Base-by-base conservation (phyloP, 1,284 basidiomycete genomes). In the Sanguinoderma infundibulare region DNA sequence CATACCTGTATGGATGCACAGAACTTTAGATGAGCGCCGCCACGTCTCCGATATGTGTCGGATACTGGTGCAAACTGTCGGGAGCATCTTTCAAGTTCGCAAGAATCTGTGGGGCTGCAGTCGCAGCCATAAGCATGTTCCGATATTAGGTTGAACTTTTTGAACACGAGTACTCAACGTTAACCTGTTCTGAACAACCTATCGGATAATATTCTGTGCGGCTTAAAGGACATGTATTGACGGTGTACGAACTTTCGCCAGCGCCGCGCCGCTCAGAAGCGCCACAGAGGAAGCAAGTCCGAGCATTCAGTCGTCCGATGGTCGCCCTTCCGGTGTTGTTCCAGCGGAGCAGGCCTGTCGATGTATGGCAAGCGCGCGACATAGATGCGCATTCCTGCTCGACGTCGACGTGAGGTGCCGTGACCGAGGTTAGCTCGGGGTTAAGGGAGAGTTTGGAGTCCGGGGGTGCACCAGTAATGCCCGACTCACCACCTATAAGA, bases 291-390 rank as follows among this genome's bases (percentile, higher is more conserved):
- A 26, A 35, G 42, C 32, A 32, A 22, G 32, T n/a, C n/a, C 32
- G 12, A 5, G 47, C 44, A 59, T 64, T 53, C 26, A 58, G 55
- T 60, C 46, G 57, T 62, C 65, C 65, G 65, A 66, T 34, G 44
- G 58, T 62, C 62, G 65, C 62, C 62, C 65, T n/a, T 63, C 65
- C 65, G 65, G 65, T 35, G 30, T 62, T 64, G 47, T 62, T 64
- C 65, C 65, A 64, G 36, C 10, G 24, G 57, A 53, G 36, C 3
- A 26, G 28, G 28, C 49, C 39, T 22, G 36, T 49, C 55, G 28
- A 28, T 36, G 28, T 50, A 47, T 52, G 40, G 34, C 34, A 24
- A 26, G 26, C n/a, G 26, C 15, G 15, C 22, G 30, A 26, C 12
- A 38, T 52, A 28, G 24, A 28, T 36, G 34, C 32, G 24, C 44